phyloP scores from a whole-genome alignment of 2,329 filamentous ascomycete species.

The Fusarium vanettenii region DNA sequence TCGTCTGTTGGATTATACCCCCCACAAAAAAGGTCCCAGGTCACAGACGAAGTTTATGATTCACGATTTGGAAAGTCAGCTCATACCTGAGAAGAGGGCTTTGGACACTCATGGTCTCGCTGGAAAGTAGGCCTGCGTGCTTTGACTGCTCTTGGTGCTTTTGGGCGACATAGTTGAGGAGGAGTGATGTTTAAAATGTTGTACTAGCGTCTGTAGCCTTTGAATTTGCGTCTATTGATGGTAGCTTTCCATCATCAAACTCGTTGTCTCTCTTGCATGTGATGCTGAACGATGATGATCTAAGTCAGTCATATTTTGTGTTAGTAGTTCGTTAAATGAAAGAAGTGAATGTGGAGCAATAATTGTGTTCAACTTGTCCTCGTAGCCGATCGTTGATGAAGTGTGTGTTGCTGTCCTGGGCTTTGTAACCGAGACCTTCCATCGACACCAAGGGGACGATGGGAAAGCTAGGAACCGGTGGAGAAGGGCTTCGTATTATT shows the following conservation, averaged over 20 bases:
- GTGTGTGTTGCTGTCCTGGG: not conserved
- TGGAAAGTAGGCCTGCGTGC: not conserved
- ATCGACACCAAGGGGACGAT: not conserved
- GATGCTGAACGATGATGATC: not conserved
- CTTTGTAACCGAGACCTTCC: not conserved
- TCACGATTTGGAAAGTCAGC: not conserved
- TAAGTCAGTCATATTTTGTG: not conserved
- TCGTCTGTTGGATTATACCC: not conserved
- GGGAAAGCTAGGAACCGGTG: not conserved
- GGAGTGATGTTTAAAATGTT: not conserved
- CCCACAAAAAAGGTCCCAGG: not conserved
- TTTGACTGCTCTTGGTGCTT: not conserved
- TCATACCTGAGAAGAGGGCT: not conserved
- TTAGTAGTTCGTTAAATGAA: not conserved
- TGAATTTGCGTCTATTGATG: not conserved
- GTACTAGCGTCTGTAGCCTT: not conserved
- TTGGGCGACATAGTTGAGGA: not conserved
- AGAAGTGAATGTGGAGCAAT: not conserved
- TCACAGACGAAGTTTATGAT: not conserved
- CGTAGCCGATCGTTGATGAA: not conserved
- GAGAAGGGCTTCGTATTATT: not conserved
- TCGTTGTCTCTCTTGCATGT: not conserved
- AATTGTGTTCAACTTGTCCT: not conserved
- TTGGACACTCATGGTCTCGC: not conserved
- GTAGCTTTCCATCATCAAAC: not conserved